These are phyloP conservation scores for Colletotrichum paranaense DNA, from an alignment of 2,329 filamentous ascomycete species.

Conservation along the genomic window DNA sequence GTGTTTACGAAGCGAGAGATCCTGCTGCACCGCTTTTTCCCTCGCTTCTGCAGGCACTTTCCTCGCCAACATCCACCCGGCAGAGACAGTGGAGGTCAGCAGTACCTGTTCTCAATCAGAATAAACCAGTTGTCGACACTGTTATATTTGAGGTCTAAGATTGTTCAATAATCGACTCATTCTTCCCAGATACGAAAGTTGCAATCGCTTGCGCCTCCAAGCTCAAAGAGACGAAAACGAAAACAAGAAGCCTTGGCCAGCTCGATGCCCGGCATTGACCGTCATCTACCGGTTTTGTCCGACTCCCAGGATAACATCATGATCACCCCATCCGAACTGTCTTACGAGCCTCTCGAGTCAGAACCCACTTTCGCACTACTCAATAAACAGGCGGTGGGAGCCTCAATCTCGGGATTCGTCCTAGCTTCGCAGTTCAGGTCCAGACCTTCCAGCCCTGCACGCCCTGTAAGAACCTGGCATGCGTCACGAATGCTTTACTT, in stretches of 20 bases:
- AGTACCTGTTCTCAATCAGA: not conserved
- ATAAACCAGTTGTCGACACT: too few relatives aligned
- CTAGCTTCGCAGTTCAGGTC: constrained; percentile 1
- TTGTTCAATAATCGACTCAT: too few relatives aligned
- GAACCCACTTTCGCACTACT: constrained; percentile 18
- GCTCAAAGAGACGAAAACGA: not conserved
- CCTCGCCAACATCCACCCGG: not conserved
- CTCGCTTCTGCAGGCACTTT: not conserved
- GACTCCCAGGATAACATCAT: constrained; percentile 23
- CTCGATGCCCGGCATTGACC: constrained; percentile 4
- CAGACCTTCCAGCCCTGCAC: not conserved
- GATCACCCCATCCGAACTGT: constrained; percentile 27
- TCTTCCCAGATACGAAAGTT: not conserved
- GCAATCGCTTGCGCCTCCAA: too few relatives aligned
- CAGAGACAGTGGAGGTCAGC: not conserved
- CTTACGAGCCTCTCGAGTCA: constrained; percentile 33
- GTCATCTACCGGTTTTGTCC: constrained; percentile 20
- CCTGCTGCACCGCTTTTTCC: not conserved
- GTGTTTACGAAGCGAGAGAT: not conserved
- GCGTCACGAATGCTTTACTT: not conserved
- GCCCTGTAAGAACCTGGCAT: not conserved
- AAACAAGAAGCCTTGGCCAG: not conserved
- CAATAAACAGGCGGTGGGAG: constrained; percentile 16
- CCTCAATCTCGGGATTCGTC: constrained; percentile 28
- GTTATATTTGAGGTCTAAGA: not conserved